Evolutionary conservation across 805 yeast genomes (phyloP).

Genomic region (Myxozyma vanderwaltii): DNA sequence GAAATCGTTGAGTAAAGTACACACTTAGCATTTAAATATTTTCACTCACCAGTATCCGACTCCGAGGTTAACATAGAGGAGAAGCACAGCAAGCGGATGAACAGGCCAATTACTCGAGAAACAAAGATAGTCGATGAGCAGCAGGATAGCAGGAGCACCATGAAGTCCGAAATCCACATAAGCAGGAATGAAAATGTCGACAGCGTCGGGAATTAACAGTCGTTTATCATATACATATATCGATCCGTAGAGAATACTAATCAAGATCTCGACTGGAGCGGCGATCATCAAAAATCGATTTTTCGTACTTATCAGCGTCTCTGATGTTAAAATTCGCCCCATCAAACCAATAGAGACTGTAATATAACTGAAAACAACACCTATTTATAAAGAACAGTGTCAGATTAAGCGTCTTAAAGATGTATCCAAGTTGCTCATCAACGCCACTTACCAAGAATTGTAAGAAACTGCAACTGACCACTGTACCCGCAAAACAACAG

Average conservation of each 20-base stretch:
- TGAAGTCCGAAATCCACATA: slow-evolving; percentile 26
- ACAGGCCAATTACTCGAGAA: slow-evolving; percentile 22
- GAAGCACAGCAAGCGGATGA: neutral
- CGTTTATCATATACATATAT: slow-evolving; percentile 14
- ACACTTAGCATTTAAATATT: neutral
- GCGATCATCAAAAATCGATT: slow-evolving; percentile 13
- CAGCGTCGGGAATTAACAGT: slow-evolving; percentile 17
- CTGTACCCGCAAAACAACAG: slow-evolving; percentile 1
- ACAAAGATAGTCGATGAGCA: slow-evolving; percentile 20
- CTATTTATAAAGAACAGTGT: neutral
- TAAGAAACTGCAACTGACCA: slow-evolving; percentile 28
- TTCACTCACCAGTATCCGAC: slow-evolving; percentile 26
- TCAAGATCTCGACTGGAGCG: slow-evolving; percentile 25
- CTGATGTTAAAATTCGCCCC: slow-evolving; percentile 17
- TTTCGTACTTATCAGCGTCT: slow-evolving; percentile 6
- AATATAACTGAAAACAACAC: slow-evolving; percentile 19
- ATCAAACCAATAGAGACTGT: slow-evolving; percentile 24
- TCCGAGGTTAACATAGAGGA: slow-evolving; percentile 11
- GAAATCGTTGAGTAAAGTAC: neutral
- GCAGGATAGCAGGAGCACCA: slow-evolving; percentile 25
- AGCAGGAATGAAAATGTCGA: slow-evolving; percentile 13
- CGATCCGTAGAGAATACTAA: slow-evolving; percentile 23
- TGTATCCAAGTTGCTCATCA: neutral
- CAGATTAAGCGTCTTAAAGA: neutral
- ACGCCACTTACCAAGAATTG: slow-evolving; percentile 21